Evolutionary conservation across 495 filamentous ascomycete species (phyloP), one percentile per base, ranked within the genome.

Genomic region (Tetracladium marchalianum): DNA sequence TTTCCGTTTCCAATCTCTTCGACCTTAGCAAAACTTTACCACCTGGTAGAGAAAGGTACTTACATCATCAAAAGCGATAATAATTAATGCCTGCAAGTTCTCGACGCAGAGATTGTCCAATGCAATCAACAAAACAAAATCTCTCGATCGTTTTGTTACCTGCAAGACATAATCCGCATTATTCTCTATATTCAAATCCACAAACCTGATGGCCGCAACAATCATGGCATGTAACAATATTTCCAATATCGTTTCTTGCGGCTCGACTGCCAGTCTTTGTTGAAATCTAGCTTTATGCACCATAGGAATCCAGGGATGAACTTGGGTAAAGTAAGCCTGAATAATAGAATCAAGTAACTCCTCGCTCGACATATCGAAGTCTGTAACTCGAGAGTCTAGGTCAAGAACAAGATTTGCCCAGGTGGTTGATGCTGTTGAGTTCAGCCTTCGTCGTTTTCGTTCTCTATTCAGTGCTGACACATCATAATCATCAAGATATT

Each of bases 241-340:
- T 0, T 43, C 34, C 6, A 62, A 39, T 33, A 37, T 47, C 1
- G 43, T 44, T 9, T 48, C 43, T 7, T 57, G 48, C 12, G 41
- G 37, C 16, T 49, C 18, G 9, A 50, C 43, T 4, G 47, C 35
- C 17, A 64, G 44, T 32, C 49, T 42, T 36, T 43, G 41, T 2
- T 54, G 56, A 37, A 67, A 62, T 34, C 54, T 46, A 13, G 41
- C 53, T 36, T 64, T 55, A 36, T 67, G 62, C 12, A 67, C 35
- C 10, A 65, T 59, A 10, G 64, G 64, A 18, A 60, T 61, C 62
- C 62, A 65, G 15, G 57, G 64, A 35, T 67, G 64, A 9, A 64
- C 47, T 0, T 53, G 34, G 9, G 35, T 42, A 36, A 65, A 67
- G 43, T 67, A 63, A 13, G 52, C 41, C 17, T 62, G 52, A 1